A percentile compares a stretch with the other conserved stretches of the same genome.
These are phyloP conservation scores for Saprolegnia parasitica DNA, from an alignment of 352 stramenopile genomes.

Conservation along the genomic window DNA sequence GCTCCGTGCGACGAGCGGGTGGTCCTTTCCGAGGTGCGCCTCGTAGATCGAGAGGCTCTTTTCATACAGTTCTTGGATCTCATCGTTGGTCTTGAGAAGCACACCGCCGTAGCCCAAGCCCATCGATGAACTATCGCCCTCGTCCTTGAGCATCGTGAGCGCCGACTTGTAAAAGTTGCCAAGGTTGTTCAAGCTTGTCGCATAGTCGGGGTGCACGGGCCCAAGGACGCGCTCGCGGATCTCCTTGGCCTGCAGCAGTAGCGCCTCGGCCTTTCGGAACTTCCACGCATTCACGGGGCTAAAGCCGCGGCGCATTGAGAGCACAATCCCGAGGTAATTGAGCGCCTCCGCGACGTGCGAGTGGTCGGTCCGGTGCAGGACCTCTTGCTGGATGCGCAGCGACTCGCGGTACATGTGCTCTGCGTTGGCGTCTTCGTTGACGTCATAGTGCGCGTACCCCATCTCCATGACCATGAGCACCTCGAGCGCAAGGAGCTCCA, in stretches of 20 bases:
- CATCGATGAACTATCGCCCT: neutral
- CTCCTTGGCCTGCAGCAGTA: conserved; percentile 61
- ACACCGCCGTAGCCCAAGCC: conserved; percentile 20
- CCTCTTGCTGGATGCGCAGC: conserved; percentile 68
- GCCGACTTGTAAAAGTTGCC: conserved; percentile 75
- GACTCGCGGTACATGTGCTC: conserved; percentile 79
- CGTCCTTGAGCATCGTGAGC: conserved; percentile 24
- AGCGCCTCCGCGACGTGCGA: conserved; percentile 73
- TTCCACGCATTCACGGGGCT: conserved; percentile 70
- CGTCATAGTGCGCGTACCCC: conserved; percentile 69
- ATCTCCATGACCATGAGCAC: conserved; percentile 67
- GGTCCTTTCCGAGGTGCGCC: conserved; percentile 51
- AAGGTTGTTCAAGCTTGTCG: conserved; percentile 77
- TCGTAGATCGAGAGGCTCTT: conserved; percentile 73
- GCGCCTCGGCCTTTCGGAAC: conserved; percentile 61
- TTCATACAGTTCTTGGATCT: conserved; percentile 72
- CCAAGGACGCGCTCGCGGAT: conserved; percentile 71
- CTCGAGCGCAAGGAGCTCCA: conserved; percentile 69
- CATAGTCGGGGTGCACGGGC: conserved; percentile 71
- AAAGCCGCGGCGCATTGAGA: conserved; percentile 67
- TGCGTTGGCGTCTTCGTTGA: conserved; percentile 66
- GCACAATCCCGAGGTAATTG: conserved; percentile 73
- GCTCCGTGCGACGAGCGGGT: conserved; percentile 73
- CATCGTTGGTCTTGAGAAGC: conserved; percentile 30
- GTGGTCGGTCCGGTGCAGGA: conserved; percentile 67